Evolutionary conservation across 768 basidiomycete species (phyloP).

Genomic region (Rubroboletus pulcherrimus): DNA sequence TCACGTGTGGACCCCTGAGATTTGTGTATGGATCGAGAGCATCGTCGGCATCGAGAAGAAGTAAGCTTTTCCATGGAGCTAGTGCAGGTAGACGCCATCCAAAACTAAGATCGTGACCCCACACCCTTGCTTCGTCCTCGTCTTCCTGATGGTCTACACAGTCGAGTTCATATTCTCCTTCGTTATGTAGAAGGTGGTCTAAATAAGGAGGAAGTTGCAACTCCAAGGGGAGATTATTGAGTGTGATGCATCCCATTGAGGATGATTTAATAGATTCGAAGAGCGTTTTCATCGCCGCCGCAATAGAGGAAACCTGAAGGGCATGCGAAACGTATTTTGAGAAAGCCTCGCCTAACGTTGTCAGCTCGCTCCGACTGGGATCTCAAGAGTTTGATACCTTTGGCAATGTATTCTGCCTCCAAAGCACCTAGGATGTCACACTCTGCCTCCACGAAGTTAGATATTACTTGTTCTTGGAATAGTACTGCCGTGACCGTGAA

Average conservation of each 20-base stretch:
- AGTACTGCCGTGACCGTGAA: conserved; percentile 90
- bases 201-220: conserved; percentile 83
- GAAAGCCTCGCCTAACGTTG: conserved; percentile 53
- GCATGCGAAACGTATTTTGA: conserved; percentile 54
- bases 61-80: conserved; percentile 87
- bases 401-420: conserved; percentile 65
- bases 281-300: conserved; percentile 72
- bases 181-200: conserved; percentile 63
- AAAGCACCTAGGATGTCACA: conserved; percentile 67
- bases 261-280: conserved; percentile 77
- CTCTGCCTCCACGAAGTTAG: conserved; percentile 82
- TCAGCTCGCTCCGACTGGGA: conserved; percentile 5
- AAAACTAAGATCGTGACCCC: conserved; percentile 65
- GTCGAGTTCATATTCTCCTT: conserved; percentile 56
- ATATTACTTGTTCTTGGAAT: conserved; percentile 84
- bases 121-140: conserved; percentile 46
- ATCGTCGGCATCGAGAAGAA: conserved; percentile 64
- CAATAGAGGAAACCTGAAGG: conserved; percentile 64
- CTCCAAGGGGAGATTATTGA: conserved; percentile 78
- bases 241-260: conserved; percentile 71
- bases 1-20: conserved; percentile 54
- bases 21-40: conserved; percentile 59
- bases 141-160: conserved; percentile 49
- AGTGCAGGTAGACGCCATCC: conserved; percentile 75
- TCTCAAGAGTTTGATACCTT: conserved; percentile 50